These are phyloP conservation scores for Thalassiosira gravida DNA, from an alignment of 352 stramenopile species.

Conservation along the genomic window DNA sequence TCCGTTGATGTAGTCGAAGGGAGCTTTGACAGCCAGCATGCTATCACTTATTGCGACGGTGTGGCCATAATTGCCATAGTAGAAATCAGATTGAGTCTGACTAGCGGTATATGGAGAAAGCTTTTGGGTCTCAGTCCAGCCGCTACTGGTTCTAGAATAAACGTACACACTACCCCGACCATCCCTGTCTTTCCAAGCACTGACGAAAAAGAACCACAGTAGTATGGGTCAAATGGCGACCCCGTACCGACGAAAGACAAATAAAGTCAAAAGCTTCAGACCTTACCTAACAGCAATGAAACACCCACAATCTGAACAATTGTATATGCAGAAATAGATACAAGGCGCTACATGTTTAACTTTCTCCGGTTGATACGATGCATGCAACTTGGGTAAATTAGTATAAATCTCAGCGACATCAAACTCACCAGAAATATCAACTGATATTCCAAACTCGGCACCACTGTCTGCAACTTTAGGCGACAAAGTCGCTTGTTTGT, in stretches of 20 bases:
- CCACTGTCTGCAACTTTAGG: slow-evolving; percentile 7
- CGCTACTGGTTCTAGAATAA: slow-evolving; percentile 1
- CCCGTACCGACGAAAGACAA: too few relatives aligned
- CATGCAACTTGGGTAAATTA: background rate
- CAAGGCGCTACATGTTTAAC: too few relatives aligned
- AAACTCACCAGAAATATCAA: slow-evolving; percentile 12
- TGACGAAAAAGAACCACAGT: too few relatives aligned
- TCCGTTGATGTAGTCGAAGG: slow-evolving; percentile 8
- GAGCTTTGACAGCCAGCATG: slow-evolving; percentile 9
- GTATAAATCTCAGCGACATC: slow-evolving; percentile 7
- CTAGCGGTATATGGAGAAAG: background rate
- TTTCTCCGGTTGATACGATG: background rate
- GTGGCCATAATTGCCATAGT: slow-evolving; percentile 26
- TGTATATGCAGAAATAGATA: too few relatives aligned
- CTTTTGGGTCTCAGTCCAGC: slow-evolving; percentile 21
- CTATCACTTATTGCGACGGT: slow-evolving; percentile 11
- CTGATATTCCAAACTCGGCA: slow-evolving; percentile 21
- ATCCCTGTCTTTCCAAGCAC: slow-evolving; percentile 28
- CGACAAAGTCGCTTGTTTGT: background rate
- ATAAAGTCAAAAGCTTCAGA: too few relatives aligned
- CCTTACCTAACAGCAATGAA: too few relatives aligned
- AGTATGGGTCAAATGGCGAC: too few relatives aligned
- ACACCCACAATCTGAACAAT: background rate
- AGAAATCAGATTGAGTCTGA: background rate
- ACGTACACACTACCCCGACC: slow-evolving; percentile 24